phyloP scores from a whole-genome alignment of 1,284 basidiomycete genomes.

The Quambalaria eucalypti region DNA sequence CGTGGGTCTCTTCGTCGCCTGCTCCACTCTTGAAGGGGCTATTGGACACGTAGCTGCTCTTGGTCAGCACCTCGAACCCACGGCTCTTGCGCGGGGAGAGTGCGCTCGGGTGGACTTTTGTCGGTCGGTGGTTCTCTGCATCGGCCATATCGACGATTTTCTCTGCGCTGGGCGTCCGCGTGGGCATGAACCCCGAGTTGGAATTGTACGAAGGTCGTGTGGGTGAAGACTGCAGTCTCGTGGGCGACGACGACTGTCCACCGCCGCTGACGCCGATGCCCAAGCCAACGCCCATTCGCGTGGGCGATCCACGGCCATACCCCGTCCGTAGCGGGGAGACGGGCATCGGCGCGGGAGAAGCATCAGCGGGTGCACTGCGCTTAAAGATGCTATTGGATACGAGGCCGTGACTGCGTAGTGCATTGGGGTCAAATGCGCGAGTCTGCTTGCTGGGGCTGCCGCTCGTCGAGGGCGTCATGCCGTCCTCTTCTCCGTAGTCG shows the following conservation, averaged over 20 bases:
- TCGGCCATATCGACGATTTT: too few species aligned
- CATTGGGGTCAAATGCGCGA: constrained; percentile 18
- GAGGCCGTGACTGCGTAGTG: constrained; percentile 28
- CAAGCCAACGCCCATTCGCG: constrained; percentile 15
- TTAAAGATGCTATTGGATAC: constrained; percentile 39
- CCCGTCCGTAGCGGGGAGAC: background rate
- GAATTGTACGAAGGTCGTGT: background rate
- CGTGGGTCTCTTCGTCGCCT: background rate
- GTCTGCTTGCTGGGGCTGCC: constrained; percentile 19
- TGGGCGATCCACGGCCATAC: constrained; percentile 1
- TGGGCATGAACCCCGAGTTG: too few species aligned
- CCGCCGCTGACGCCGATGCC: constrained; percentile 19
- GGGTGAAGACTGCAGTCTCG: background rate
- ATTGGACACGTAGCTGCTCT: constrained; percentile 31
- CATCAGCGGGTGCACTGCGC: background rate
- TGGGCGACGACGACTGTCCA: background rate
- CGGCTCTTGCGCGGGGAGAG: constrained; percentile 23
- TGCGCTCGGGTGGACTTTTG: constrained; percentile 15
- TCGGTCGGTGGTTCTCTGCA: too few species aligned
- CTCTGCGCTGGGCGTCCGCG: too few species aligned
- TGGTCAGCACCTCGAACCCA: constrained; percentile 17
- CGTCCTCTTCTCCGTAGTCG: background rate
- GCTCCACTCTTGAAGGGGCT: constrained; percentile 61
- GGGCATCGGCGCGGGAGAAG: background rate
- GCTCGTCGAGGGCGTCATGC: background rate